A percentile compares a stretch with the other conserved stretches of the same genome.
phyloP scores from a whole-genome alignment of 1,284 basidiomycete species.

The Ustilago cynodontis region DNA sequence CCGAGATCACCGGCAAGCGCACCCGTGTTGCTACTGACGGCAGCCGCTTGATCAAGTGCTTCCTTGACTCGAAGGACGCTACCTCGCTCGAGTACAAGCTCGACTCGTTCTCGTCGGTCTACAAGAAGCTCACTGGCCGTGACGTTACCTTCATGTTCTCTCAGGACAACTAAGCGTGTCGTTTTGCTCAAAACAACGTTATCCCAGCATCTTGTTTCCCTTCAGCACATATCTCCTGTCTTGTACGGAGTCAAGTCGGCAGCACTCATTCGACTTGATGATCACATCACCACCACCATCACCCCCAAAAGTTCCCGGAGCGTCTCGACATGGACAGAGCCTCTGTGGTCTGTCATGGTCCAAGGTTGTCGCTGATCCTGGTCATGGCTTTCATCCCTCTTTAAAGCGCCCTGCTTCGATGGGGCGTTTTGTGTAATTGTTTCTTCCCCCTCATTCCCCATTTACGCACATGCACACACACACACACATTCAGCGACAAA shows the following conservation, averaged over 20 bases:
- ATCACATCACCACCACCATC: conserved; percentile 5
- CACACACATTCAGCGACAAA: conserved; percentile 29
- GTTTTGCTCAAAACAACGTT: not conserved
- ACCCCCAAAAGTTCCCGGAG: conserved; percentile 25
- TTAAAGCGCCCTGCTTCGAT: conserved; percentile 2
- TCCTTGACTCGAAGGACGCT: conserved; percentile 97
- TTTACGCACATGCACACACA: conserved; percentile 32
- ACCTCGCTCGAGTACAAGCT: conserved; percentile 99
- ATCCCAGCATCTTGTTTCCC: conserved; percentile 8
- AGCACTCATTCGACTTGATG: conserved; percentile 14
- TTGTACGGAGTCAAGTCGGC: conserved; percentile 6
- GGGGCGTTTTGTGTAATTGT: conserved; percentile 42
- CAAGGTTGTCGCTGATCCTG: conserved; percentile 24
- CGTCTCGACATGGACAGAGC: not conserved
- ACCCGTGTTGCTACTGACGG: conserved; percentile 76
- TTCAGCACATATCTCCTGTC: not conserved
- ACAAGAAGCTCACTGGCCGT: conserved; percentile 93
- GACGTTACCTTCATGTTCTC: conserved; percentile 76
- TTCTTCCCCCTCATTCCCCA: conserved; percentile 19
- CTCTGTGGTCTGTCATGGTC: conserved; percentile 22
- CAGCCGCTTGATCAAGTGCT: conserved; percentile 71
- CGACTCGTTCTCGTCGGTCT: conserved; percentile 93
- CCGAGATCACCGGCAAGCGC: conserved; percentile 98
- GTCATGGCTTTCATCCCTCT: conserved; percentile 12
- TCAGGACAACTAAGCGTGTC: conserved; percentile 54